These are phyloP conservation scores for Aegilops speltoides DNA, from an alignment of 176 grass and related monocot genomes.

Conservation along the genomic window DNA sequence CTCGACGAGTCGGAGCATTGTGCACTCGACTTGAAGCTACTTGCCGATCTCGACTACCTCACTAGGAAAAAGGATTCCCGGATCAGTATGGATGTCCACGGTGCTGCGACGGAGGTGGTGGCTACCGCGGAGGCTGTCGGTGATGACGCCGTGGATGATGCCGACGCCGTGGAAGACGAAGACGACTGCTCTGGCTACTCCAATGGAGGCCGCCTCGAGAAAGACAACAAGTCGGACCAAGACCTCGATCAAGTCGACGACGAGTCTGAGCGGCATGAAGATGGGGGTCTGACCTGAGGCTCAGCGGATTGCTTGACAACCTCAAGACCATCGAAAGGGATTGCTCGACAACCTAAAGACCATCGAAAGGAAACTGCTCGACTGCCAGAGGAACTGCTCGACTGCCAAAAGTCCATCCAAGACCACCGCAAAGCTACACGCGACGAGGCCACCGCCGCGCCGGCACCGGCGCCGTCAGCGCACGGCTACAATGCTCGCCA, in stretches of 20 bases:
- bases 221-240: too few species aligned
- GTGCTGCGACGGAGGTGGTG: background rate
- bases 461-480: too few species aligned
- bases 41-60: too few species aligned
- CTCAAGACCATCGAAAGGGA: too few species aligned
- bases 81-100: background rate
- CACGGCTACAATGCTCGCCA: too few species aligned
- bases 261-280: background rate
- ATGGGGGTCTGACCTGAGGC: background rate
- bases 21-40: too few species aligned
- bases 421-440: background rate
- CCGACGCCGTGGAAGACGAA: too few species aligned
- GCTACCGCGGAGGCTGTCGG: background rate
- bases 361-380: background rate
- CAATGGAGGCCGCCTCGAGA: background rate
- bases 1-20: too few species aligned
- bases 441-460: too few species aligned
- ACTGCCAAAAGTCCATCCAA: background rate
- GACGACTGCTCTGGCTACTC: background rate
- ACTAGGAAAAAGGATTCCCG: too few species aligned
- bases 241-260: background rate
- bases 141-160: too few species aligned
- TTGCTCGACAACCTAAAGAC: too few species aligned
- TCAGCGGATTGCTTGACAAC: background rate
- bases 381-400: background rate